Conservation (phyloP, 352 stramenopile species). For the Globisporangium takayamanum region DNA sequence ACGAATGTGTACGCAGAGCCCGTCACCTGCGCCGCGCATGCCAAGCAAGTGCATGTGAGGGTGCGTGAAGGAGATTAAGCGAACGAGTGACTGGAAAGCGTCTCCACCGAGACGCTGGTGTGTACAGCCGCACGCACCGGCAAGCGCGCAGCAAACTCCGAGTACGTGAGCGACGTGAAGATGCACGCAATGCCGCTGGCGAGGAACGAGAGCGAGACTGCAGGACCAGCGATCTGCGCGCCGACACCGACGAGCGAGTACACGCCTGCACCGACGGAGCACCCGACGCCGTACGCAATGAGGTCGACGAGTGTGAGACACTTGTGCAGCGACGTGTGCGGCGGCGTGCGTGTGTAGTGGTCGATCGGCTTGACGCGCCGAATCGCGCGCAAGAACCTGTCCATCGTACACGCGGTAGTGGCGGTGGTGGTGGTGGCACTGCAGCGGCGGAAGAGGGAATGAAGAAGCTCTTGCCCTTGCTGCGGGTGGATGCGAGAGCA, state of each 20-base stretch:
- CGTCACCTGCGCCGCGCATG: slow-evolving; percentile 43
- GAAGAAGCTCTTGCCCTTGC: not conserved
- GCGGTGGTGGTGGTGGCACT: not conserved
- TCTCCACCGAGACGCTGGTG: not conserved
- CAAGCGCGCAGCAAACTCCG: slow-evolving; percentile 82
- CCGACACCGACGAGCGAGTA: slow-evolving; percentile 89
- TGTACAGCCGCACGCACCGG: slow-evolving; percentile 37
- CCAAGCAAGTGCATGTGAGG: not conserved
- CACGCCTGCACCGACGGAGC: slow-evolving; percentile 88
- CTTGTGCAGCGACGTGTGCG: slow-evolving; percentile 34
- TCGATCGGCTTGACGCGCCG: slow-evolving; percentile 67
- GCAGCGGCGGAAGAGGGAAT: no score
- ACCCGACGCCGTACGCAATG: slow-evolving; percentile 88
- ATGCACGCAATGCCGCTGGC: slow-evolving; percentile 84
- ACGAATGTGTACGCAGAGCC: slow-evolving; percentile 89
- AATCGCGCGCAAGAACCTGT: slow-evolving; percentile 46
- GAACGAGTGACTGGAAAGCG: no score
- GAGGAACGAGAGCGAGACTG: slow-evolving; percentile 89
- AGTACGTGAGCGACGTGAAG: slow-evolving; percentile 90
- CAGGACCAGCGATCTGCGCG: slow-evolving; percentile 77
- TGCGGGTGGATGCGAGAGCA: not conserved
- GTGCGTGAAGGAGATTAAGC: no score
- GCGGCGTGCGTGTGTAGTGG: slow-evolving; percentile 29
- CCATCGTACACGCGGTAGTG: slow-evolving; percentile 19
- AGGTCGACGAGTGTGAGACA: slow-evolving; percentile 74